These are phyloP conservation scores for Lolium multiflorum DNA, from an alignment of 176 grass and related monocot species.

Conservation along the genomic window DNA sequence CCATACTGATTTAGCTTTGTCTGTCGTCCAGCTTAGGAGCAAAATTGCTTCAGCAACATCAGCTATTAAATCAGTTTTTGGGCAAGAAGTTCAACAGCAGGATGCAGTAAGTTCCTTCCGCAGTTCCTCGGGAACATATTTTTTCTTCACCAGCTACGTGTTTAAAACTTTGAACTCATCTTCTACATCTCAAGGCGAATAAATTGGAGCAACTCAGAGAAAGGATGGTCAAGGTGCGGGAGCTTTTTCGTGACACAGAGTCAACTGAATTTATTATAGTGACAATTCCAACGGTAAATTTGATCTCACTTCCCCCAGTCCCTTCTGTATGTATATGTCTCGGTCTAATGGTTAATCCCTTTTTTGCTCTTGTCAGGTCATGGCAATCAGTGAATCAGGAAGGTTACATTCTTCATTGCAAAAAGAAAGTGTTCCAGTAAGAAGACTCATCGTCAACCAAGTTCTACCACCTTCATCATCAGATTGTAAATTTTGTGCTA, in stretches of 20 bases:
- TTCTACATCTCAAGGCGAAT: constrained; percentile 56
- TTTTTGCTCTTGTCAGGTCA: constrained; percentile 61
- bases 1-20: background rate
- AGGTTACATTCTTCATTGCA: constrained; percentile 78
- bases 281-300: constrained; percentile 90
- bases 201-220: constrained; percentile 93
- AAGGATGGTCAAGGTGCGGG: constrained; percentile 88
- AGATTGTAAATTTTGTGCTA: constrained; percentile 96
- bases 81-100: constrained; percentile 75
- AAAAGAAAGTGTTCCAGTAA: constrained; percentile 95
- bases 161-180: constrained; percentile 23
- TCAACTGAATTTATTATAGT: constrained; percentile 97
- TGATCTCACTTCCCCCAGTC: background rate
- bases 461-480: constrained; percentile 83
- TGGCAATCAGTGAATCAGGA: constrained; percentile 89
- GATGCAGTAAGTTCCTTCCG: constrained; percentile 68
- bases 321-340: constrained; percentile 14
- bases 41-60: constrained; percentile 95
- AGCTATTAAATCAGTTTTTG: constrained; percentile 98
- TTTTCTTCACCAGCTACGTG: constrained; percentile 20
- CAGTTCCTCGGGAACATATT: constrained; percentile 32
- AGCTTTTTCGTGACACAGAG: constrained; percentile 85
- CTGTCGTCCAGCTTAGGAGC: constrained; percentile 67
- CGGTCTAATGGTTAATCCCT: background rate
- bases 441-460: constrained; percentile 92